These are phyloP conservation scores for Wickerhamomyces chaumierensis DNA, from an alignment of 805 yeast genomes.

Conservation along the genomic window DNA sequence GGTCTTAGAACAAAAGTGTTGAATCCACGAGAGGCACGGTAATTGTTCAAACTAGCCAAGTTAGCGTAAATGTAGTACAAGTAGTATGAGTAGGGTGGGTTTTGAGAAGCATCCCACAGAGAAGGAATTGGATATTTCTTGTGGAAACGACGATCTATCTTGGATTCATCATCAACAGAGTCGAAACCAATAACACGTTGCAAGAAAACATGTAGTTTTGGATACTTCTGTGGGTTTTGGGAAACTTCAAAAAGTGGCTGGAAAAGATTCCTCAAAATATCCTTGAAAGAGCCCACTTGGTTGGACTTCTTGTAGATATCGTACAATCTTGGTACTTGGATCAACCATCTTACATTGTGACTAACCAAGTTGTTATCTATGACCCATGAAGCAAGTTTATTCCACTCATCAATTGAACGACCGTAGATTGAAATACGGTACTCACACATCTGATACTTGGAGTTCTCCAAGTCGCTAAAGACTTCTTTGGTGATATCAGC, in stretches of 20 bases:
- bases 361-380: constrained; percentile 84
- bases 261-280: constrained; percentile 69
- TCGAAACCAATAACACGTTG: constrained; percentile 97
- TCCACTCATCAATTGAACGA: constrained; percentile 86
- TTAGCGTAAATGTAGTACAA: constrained; percentile 83
- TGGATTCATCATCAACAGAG: constrained; percentile 96
- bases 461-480: constrained; percentile 83
- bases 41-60: constrained; percentile 73
- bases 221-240: constrained; percentile 72
- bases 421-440: constrained; percentile 94
- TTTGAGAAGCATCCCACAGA: constrained; percentile 63
- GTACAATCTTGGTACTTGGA: constrained; percentile 90
- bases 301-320: constrained; percentile 77
- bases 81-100: constrained; percentile 98
- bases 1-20: constrained; percentile 94
- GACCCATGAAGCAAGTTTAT: constrained; percentile 89
- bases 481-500: constrained; percentile 95
- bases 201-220: constrained; percentile 80
- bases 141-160: constrained; percentile 73
- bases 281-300: constrained; percentile 60
- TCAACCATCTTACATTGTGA: constrained; percentile 93
- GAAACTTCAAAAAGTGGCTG: constrained; percentile 87
- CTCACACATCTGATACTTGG: constrained; percentile 96
- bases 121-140: constrained; percentile 79
- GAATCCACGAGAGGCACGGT: constrained; percentile 65